Evolutionary conservation across 2,329 filamentous ascomycete genomes (phyloP).

Genomic region (Cladobotryum protrusum): DNA sequence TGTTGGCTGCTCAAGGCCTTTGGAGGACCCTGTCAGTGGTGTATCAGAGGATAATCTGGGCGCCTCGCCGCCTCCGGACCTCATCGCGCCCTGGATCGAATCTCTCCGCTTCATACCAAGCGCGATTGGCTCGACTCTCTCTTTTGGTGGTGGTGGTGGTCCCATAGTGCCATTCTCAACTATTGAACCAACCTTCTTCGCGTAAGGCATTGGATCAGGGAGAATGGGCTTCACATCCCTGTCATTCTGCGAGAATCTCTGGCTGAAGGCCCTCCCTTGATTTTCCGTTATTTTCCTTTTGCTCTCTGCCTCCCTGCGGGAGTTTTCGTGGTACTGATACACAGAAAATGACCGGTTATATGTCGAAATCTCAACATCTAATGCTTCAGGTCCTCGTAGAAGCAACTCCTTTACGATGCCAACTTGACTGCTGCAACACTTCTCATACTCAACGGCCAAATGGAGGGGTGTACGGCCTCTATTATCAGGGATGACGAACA

Average conservation of each 20-base stretch:
- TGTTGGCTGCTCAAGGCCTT: neutral
- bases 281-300: no score
- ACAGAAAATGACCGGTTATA: neutral
- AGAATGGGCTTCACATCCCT: neutral
- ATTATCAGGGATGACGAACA: neutral
- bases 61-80: neutral
- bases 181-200: neutral
- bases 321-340: slow-evolving; percentile 1
- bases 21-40: neutral
- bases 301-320: neutral
- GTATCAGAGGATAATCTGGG: neutral
- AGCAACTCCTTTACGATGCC: slow-evolving; percentile 2
- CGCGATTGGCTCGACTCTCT: neutral
- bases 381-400: neutral
- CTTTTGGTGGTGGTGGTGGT: neutral
- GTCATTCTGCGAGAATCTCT: no score
- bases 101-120: neutral
- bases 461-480: slow-evolving; percentile 1
- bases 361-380: neutral
- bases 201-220: neutral
- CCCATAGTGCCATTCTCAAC: neutral
- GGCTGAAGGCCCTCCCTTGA: no score
- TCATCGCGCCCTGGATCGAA: neutral
- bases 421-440: neutral
- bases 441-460: slow-evolving; percentile 3